These are phyloP conservation scores for Penicillium sp. DNA, from an alignment of 2,329 filamentous ascomycete genomes.

Conservation along the genomic window DNA sequence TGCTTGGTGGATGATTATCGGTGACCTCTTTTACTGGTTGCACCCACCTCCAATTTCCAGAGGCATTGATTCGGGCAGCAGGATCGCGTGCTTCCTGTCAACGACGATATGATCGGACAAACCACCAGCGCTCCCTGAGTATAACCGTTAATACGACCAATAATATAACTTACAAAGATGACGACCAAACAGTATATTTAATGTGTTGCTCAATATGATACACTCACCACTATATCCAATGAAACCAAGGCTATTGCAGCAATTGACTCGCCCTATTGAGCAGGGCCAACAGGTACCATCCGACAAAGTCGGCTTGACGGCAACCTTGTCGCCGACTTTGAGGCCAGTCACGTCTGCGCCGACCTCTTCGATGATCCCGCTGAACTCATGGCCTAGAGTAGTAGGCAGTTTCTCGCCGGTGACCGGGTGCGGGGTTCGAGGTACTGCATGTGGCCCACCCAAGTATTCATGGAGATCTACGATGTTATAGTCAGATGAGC, in stretches of 20 bases:
- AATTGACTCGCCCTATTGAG: conserved; percentile 54
- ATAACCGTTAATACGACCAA: background rate
- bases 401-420: conserved; percentile 60
- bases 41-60: conserved; percentile 9
- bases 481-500: background rate
- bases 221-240: conserved; percentile 52
- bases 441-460: conserved; percentile 52
- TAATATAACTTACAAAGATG: no score
- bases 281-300: conserved; percentile 61
- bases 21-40: no score
- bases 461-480: conserved; percentile 55
- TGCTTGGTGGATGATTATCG: conserved; percentile 9
- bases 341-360: conserved; percentile 52
- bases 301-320: conserved; percentile 61
- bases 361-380: conserved; percentile 59
- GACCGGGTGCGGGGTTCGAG: conserved; percentile 54
- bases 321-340: conserved; percentile 58
- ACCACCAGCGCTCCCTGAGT: conserved; percentile 32
- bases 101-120: conserved; percentile 30
- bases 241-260: conserved; percentile 59
- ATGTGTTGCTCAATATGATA: conserved; percentile 25
- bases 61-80: conserved; percentile 26
- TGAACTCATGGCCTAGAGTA: conserved; percentile 66
- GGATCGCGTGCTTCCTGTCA: conserved; percentile 8
- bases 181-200: background rate